These are phyloP conservation scores for Thalia dealbata DNA, from an alignment of 176 grass and related monocot species.

Conservation along the genomic window DNA sequence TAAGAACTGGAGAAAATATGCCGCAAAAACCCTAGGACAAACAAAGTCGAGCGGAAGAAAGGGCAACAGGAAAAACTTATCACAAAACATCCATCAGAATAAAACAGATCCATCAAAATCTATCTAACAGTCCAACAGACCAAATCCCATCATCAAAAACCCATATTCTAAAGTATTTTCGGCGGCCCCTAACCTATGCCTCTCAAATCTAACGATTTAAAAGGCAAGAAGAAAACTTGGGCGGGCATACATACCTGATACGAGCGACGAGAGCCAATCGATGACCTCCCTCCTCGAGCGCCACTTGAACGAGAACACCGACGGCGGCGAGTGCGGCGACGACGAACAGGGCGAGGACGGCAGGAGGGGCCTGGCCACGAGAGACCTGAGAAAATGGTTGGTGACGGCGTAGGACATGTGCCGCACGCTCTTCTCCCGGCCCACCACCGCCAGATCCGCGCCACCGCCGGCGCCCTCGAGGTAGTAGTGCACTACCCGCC, in stretches of 20 bases:
- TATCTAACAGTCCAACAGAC: background rate
- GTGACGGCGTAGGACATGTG: conserved; percentile 84
- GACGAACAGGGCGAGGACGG: conserved; percentile 28
- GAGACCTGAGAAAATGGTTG: conserved; percentile 37
- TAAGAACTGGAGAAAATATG: too few relatives aligned
- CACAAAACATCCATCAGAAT: background rate
- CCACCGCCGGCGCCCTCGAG: conserved; percentile 35
- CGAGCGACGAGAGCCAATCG: conserved; percentile 76
- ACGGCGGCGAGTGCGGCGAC: conserved; percentile 18
- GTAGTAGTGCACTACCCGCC: conserved; percentile 91
- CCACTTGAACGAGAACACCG: conserved; percentile 41
- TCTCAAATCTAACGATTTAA: background rate
- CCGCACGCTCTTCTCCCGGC: conserved; percentile 74
- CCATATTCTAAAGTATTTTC: background rate
- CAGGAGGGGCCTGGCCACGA: background rate
- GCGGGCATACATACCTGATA: conserved; percentile 57
- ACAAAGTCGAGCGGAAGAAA: too few relatives aligned
- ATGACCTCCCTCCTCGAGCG: conserved; percentile 82
- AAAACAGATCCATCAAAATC: background rate
- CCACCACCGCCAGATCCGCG: conserved; percentile 68
- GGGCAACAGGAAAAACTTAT: too few relatives aligned
- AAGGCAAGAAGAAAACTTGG: background rate
- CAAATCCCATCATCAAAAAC: background rate
- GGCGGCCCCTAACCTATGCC: background rate
- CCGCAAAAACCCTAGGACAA: too few relatives aligned